Evolutionary conservation across 164 flowering plant species (phyloP).

Genomic region (Umbilicus rupestris): DNA sequence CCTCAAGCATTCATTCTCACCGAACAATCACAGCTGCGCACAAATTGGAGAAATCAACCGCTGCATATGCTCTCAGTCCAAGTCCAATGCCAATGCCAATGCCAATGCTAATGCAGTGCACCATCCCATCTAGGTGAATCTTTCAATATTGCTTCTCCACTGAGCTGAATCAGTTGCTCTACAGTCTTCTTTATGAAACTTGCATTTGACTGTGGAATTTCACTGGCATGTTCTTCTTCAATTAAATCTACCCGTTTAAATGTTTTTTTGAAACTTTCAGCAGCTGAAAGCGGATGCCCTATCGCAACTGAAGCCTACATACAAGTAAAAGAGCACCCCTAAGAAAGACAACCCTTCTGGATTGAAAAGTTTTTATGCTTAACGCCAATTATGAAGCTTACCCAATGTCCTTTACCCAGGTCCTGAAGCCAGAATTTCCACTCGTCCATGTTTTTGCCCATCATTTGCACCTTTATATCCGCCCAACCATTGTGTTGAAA

Average conservation of each 20-base stretch:
- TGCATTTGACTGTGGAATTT: constrained; percentile 27
- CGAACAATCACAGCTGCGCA: no score
- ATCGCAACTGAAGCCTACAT: constrained; percentile 40
- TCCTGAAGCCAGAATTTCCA: constrained; percentile 72
- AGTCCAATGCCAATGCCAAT: no score
- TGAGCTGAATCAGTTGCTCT: constrained; percentile 29
- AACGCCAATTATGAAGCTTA: constrained; percentile 15
- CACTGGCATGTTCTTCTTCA: constrained; percentile 22
- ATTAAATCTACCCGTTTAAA: constrained; percentile 22
- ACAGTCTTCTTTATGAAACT: constrained; percentile 26
- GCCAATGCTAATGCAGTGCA: no score
- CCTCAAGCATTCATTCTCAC: no score
- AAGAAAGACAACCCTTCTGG: not conserved
- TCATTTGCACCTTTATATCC: constrained; percentile 37
- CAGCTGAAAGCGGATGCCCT: constrained; percentile 41
- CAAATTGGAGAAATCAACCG: no score
- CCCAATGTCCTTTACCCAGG: constrained; percentile 41
- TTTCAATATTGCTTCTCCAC: not conserved
- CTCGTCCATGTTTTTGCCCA: constrained; percentile 30
- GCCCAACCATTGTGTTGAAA: constrained; percentile 59
- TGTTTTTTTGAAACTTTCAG: constrained; percentile 29
- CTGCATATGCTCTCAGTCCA: no score
- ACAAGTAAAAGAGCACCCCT: constrained; percentile 1
- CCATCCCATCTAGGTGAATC: no score
- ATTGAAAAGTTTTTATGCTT: not conserved